A percentile compares a stretch with the other conserved stretches of the same genome.
phyloP scores from a whole-genome alignment of 768 basidiomycete species.

The Rhizopogon vesiculosus region DNA sequence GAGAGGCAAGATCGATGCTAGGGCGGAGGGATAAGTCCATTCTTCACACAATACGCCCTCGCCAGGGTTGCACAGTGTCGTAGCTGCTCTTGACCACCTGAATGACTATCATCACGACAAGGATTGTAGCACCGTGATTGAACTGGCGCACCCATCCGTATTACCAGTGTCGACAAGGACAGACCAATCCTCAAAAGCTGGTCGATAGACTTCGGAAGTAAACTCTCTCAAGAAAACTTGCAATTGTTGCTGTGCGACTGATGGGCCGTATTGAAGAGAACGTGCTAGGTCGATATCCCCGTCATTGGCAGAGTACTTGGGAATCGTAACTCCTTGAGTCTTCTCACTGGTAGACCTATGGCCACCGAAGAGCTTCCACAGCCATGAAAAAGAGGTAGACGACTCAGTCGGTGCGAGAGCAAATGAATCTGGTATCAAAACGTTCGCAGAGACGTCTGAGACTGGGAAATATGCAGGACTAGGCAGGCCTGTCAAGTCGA shows the following conservation, averaged over 20 bases:
- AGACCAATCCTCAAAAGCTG: conserved; percentile 57
- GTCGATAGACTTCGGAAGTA: conserved; percentile 38
- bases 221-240: conserved; percentile 30
- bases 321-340: conserved; percentile 47
- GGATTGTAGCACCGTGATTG: conserved; percentile 5
- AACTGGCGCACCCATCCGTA: conserved; percentile 49
- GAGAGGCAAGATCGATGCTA: conserved; percentile 26
- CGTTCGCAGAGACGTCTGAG: conserved; percentile 51
- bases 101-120: conserved; percentile 6
- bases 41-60: conserved; percentile 57
- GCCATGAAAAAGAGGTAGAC: conserved; percentile 43
- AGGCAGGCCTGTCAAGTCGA: conserved; percentile 47
- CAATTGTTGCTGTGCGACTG: conserved; percentile 17
- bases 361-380: conserved; percentile 49
- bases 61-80: conserved; percentile 63
- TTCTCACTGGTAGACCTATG: conserved; percentile 31
- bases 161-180: conserved; percentile 61
- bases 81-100: conserved; percentile 49
- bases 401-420: conserved; percentile 27
- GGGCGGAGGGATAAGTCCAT: conserved; percentile 72
- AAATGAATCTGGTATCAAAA: conserved; percentile 46
- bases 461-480: conserved; percentile 69
- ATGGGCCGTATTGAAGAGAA: conserved; percentile 63
- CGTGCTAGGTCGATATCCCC: conserved; percentile 54
- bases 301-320: conserved; percentile 49